Evolutionary conservation across 768 basidiomycete species (phyloP).

Genomic region (Phaeolepiota aurea): DNA sequence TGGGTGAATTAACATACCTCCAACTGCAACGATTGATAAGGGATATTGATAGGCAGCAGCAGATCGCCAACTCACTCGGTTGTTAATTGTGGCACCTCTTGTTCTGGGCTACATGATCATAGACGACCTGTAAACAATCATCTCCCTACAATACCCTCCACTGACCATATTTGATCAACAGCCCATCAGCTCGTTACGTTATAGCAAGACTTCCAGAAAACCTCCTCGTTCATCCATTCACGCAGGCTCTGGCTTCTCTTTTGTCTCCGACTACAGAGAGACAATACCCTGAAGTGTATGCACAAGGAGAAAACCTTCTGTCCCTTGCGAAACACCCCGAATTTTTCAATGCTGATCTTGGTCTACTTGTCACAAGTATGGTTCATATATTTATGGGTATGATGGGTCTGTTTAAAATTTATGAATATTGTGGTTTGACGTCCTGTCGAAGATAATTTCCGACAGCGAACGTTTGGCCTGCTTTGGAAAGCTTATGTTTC

Average conservation of each 20-base stretch:
- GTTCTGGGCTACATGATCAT: conserved; percentile 58
- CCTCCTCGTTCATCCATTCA: conserved; percentile 33
- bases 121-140: conserved; percentile 42
- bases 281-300: conserved; percentile 47
- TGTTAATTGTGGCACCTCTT: conserved; percentile 51
- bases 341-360: conserved; percentile 38
- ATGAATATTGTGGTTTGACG: not conserved
- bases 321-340: conserved; percentile 32
- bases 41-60: conserved; percentile 22
- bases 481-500: conserved; percentile 61
- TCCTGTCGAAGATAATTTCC: too few relatives aligned
- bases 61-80: conserved; percentile 31
- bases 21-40: too few relatives aligned
- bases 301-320: conserved; percentile 32
- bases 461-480: conserved; percentile 43
- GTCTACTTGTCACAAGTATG: conserved; percentile 33
- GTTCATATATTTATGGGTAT: conserved; percentile 44
- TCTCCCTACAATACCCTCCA: not conserved
- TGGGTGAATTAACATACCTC: too few relatives aligned
- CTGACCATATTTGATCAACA: conserved; percentile 13
- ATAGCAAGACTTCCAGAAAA: conserved; percentile 46
- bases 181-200: conserved; percentile 52
- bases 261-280: conserved; percentile 44
- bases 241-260: conserved; percentile 37
- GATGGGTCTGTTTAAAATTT: conserved; percentile 11